Percentiles rank a stretch among this genome's conserved stretches.
phyloP scores from a whole-genome alignment of 768 basidiomycete species.

The Rhodotorula sphaerocarpa region DNA sequence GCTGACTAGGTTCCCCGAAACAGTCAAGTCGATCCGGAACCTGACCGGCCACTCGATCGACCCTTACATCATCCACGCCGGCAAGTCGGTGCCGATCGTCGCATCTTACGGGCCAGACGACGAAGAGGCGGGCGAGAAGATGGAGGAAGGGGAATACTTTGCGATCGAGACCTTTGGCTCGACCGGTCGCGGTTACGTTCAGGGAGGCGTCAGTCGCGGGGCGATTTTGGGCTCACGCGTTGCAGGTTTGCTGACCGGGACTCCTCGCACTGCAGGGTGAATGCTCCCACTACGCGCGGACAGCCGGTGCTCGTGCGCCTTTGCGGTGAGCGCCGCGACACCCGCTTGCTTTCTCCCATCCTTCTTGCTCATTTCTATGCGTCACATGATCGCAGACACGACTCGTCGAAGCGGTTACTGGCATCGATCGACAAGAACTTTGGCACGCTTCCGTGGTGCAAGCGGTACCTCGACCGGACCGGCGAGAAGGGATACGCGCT shows the following conservation, averaged over 20 bases:
- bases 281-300: conserved; percentile 82
- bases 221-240: too few species aligned
- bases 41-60: conserved; percentile 91
- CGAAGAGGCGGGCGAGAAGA: conserved; percentile 72
- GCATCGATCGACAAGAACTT: conserved; percentile 85
- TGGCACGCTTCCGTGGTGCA: conserved; percentile 89
- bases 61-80: conserved; percentile 77
- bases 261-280: conserved; percentile 72
- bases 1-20: too few species aligned
- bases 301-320: conserved; percentile 61
- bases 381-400: conserved; percentile 51
- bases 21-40: conserved; percentile 91
- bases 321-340: too few species aligned
- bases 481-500: conserved; percentile 91
- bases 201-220: conserved; percentile 62
- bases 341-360: too few species aligned
- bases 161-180: conserved; percentile 98
- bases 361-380: background rate
- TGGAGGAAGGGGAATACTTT: conserved; percentile 99
- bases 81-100: conserved; percentile 83
- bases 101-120: conserved; percentile 50
- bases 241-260: too few species aligned
- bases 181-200: conserved; percentile 79
- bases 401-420: conserved; percentile 73
- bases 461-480: conserved; percentile 82